Percentiles rank a stretch among this genome's conserved stretches.
Evolutionary conservation across 2,329 filamentous ascomycete genomes (phyloP).

Genomic region (Sclerotinia sclerotiorum): DNA sequence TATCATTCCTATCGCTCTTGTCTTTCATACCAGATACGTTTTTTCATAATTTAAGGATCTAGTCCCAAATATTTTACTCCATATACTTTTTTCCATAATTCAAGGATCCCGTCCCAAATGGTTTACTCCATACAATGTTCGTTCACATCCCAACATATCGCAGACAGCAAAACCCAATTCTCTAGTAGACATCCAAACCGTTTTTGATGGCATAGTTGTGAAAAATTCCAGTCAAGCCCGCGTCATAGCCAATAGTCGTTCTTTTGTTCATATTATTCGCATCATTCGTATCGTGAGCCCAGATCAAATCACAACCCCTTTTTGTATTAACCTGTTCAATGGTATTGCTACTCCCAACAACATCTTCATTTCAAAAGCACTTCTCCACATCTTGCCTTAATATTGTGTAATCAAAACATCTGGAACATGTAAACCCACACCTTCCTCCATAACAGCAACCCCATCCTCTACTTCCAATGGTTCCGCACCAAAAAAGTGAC

Average conservation of each 20-base stretch:
- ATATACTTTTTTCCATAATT: background rate
- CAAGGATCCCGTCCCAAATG: background rate
- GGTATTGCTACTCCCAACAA: background rate
- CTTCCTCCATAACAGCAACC: conserved; percentile 58
- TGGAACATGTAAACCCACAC: conserved; percentile 48
- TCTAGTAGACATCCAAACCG: background rate
- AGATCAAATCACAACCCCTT: background rate
- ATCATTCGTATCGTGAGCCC: background rate
- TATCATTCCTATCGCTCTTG: background rate
- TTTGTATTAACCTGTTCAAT: background rate
- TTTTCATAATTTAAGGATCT: too few species aligned
- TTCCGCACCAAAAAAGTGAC: conserved; percentile 43
- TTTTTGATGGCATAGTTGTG: background rate
- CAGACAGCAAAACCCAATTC: background rate
- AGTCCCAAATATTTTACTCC: too few species aligned
- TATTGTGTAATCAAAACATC: conserved; percentile 45
- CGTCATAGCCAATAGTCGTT: background rate
- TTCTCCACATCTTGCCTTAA: conserved; percentile 1
- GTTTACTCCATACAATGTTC: background rate
- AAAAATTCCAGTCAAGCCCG: background rate
- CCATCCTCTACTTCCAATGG: conserved; percentile 52
- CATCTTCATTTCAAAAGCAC: background rate
- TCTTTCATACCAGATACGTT: background rate
- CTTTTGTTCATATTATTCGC: background rate
- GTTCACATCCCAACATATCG: background rate